phyloP scores from a whole-genome alignment of 352 stramenopile genomes.

The Phytophthora vignae region DNA sequence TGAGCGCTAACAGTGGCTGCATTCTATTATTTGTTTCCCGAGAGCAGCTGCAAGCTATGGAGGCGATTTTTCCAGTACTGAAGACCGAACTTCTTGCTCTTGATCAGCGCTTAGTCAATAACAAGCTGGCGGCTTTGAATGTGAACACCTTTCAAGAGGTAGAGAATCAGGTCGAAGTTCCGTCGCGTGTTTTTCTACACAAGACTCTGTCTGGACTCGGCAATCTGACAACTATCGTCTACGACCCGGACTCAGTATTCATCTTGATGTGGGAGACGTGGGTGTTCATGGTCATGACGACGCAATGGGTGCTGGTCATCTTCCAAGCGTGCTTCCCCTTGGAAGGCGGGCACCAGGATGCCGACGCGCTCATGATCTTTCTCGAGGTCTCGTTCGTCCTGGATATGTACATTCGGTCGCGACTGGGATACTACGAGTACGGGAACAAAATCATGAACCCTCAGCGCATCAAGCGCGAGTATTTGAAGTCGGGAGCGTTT shows the following conservation, averaged over 20 bases:
- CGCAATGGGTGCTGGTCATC: neutral
- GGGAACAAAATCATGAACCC: constrained; percentile 1
- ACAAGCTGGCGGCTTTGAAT: neutral
- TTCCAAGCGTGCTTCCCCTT: constrained; percentile 3
- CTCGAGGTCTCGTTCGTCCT: neutral
- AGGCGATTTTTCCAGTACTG: neutral
- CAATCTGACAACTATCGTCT: neutral
- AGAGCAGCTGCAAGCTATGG: neutral
- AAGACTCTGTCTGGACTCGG: neutral
- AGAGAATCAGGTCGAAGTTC: neutral
- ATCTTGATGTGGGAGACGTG: neutral
- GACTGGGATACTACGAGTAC: constrained; percentile 4
- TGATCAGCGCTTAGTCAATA: neutral
- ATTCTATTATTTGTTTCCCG: neutral
- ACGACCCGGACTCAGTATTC: neutral
- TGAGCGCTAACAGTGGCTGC: constrained; percentile 19
- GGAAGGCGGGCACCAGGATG: neutral
- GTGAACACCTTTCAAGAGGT: neutral
- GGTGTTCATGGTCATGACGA: constrained; percentile 4
- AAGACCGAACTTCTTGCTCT: neutral
- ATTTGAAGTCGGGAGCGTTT: neutral
- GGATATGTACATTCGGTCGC: neutral
- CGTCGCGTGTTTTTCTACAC: too few species aligned
- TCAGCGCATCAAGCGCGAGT: neutral
- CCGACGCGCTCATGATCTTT: neutral